Evolutionary conservation across 768 basidiomycete species (phyloP).

Genomic region (Termitomyces sp.): DNA sequence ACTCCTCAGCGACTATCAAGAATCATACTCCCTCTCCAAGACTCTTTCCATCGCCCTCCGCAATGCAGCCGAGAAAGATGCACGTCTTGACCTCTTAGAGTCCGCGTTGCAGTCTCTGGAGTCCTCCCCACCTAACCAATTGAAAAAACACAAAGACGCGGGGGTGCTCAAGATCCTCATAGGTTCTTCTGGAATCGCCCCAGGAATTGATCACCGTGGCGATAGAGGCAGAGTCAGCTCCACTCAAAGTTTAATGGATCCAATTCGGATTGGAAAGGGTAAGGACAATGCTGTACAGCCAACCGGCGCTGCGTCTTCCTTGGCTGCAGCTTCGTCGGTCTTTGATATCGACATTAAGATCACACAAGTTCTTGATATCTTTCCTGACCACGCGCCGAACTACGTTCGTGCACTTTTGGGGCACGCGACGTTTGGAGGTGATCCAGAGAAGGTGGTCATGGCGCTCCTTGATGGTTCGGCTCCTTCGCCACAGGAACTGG

Average conservation of each 20-base stretch:
- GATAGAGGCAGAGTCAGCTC: conserved; percentile 15
- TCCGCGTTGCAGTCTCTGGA: conserved; percentile 40
- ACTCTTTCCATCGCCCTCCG: conserved; percentile 42
- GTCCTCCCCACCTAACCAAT: conserved; percentile 1
- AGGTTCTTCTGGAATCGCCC: conserved; percentile 50
- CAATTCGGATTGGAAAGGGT: neutral
- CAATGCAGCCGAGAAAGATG: conserved; percentile 47
- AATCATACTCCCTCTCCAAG: conserved; percentile 52
- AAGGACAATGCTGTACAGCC: neutral
- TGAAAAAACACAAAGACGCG: conserved; percentile 26
- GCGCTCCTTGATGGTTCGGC: conserved; percentile 76
- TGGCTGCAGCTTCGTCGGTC: conserved; percentile 20
- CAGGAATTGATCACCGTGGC: conserved; percentile 32
- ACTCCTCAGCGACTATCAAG: conserved; percentile 69
- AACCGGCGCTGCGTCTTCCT: conserved; percentile 2
- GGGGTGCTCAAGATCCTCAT: conserved; percentile 62
- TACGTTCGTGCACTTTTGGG: conserved; percentile 58
- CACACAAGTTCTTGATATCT: conserved; percentile 69
- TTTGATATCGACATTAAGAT: conserved; percentile 51
- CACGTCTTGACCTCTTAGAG: conserved; percentile 52
- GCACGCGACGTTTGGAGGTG: conserved; percentile 44
- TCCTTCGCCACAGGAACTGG: conserved; percentile 29
- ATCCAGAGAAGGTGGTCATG: conserved; percentile 58
- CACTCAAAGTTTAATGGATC: neutral
- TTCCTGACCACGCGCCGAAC: conserved; percentile 52